These are phyloP conservation scores for Fusarium fujikuroi DNA, from an alignment of 2,329 filamentous ascomycete genomes.

Conservation along the genomic window DNA sequence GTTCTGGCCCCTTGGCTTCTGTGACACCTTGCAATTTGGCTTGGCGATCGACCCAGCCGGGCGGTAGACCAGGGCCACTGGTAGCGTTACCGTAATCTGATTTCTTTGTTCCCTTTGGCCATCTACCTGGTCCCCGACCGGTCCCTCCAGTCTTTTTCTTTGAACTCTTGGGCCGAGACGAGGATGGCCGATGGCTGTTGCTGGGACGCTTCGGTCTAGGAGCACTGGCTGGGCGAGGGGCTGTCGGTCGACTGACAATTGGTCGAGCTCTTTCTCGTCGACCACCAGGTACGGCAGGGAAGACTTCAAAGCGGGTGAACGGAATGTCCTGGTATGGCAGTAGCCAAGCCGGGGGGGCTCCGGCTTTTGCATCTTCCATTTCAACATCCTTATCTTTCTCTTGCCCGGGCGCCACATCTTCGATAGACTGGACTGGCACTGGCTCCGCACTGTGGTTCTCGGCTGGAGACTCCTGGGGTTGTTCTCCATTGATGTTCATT, in stretches of 20 bases:
- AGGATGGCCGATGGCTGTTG: constrained; percentile 44
- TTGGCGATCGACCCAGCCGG: constrained; percentile 60
- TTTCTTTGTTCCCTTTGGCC: constrained; percentile 76
- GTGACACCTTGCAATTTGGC: constrained; percentile 24
- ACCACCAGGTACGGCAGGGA: constrained; percentile 69
- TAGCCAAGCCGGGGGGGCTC: constrained; percentile 55
- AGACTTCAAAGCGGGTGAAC: constrained; percentile 79
- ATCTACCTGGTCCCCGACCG: constrained; percentile 71
- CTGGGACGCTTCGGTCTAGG: constrained; percentile 55
- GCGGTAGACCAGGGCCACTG: constrained; percentile 71
- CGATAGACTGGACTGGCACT: constrained; percentile 47
- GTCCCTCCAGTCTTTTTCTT: constrained; percentile 70
- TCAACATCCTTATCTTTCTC: constrained; percentile 48
- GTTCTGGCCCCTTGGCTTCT: constrained; percentile 28
- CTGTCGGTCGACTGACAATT: constrained; percentile 53
- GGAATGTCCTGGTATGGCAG: constrained; percentile 69
- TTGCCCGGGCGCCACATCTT: constrained; percentile 46
- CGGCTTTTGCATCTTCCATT: constrained; percentile 44
- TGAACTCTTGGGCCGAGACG: constrained; percentile 49
- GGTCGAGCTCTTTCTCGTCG: constrained; percentile 60
- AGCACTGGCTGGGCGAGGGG: constrained; percentile 49
- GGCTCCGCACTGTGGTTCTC: constrained; percentile 41
- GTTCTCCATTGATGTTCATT: constrained; percentile 3
- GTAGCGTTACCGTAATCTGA: constrained; percentile 74
- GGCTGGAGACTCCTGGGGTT: constrained; percentile 11